A percentile compares a stretch with the other conserved stretches of the same genome.
These are phyloP conservation scores for Datura wrightii DNA, from an alignment of 257 asterid genomes.

Conservation along the genomic window DNA sequence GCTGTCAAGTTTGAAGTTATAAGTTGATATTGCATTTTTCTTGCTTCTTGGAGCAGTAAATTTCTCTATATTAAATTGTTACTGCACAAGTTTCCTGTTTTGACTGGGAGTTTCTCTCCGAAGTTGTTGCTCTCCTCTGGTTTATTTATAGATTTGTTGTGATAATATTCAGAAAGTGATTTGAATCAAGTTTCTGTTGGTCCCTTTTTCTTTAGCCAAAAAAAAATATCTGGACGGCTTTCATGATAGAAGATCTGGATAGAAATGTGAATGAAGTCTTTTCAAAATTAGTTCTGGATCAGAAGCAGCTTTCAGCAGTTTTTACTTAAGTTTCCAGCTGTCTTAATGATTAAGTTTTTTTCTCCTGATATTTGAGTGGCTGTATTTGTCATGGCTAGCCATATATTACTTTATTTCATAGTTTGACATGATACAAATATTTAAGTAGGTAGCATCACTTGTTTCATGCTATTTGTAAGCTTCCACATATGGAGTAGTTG, in stretches of 20 bases:
- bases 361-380: not conserved
- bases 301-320: not conserved
- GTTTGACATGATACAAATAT: not conserved
- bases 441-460: constrained; percentile 1
- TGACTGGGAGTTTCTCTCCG: not conserved
- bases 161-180: not conserved
- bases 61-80: not conserved
- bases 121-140: constrained; percentile 11
- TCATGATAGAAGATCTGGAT: not conserved
- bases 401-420: constrained; percentile 10
- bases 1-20: not conserved
- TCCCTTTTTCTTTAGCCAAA: not conserved
- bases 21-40: not conserved
- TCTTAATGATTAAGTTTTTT: not conserved
- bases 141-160: not conserved
- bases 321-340: not conserved
- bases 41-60: not conserved
- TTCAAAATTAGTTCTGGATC: too few species aligned
- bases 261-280: not conserved
- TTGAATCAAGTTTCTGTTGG: not conserved
- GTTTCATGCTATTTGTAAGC: constrained; percentile 12
- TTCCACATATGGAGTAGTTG: constrained; percentile 21
- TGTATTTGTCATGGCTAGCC: not conserved
- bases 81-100: not conserved
- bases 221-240: not conserved